Evolutionary conservation across 768 basidiomycete species (phyloP).

Genomic region (Tricholomella constricta): DNA sequence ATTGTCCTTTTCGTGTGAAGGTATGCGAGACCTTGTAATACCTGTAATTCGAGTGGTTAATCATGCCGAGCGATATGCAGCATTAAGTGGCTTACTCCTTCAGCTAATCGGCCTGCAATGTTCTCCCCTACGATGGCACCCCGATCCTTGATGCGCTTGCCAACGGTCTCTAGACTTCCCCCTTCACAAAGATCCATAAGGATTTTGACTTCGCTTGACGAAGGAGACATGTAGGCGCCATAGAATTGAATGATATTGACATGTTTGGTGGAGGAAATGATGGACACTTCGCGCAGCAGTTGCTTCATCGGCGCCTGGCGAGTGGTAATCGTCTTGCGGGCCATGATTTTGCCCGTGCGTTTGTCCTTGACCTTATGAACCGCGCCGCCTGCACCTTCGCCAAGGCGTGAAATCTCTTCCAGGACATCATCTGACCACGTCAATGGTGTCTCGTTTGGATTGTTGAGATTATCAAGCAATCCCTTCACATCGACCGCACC

Average conservation of each 20-base stretch:
- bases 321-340: slow-evolving; percentile 92
- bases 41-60: slow-evolving; percentile 37
- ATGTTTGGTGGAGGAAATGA: slow-evolving; percentile 83
- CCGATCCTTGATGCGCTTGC: slow-evolving; percentile 78
- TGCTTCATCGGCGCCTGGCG: slow-evolving; percentile 91
- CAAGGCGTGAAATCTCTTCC: slow-evolving; percentile 76
- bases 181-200: slow-evolving; percentile 92
- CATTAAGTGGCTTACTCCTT: slow-evolving; percentile 64
- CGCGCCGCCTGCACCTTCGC: slow-evolving; percentile 95
- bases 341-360: slow-evolving; percentile 79
- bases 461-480: slow-evolving; percentile 39
- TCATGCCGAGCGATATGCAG: not conserved
- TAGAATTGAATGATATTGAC: slow-evolving; percentile 90
- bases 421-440: slow-evolving; percentile 72
- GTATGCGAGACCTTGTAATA: slow-evolving; percentile 91
- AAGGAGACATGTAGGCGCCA: slow-evolving; percentile 88
- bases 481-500: slow-evolving; percentile 40
- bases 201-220: slow-evolving; percentile 91
- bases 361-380: slow-evolving; percentile 92
- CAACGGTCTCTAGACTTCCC: slow-evolving; percentile 86
- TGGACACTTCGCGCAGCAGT: slow-evolving; percentile 87
- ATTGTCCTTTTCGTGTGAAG: slow-evolving; percentile 91
- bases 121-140: slow-evolving; percentile 82
- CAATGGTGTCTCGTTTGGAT: slow-evolving; percentile 33
- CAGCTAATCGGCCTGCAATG: slow-evolving; percentile 89